Conservation (phyloP, 352 stramenopile species). For the Globisporangium lucens region DNA sequence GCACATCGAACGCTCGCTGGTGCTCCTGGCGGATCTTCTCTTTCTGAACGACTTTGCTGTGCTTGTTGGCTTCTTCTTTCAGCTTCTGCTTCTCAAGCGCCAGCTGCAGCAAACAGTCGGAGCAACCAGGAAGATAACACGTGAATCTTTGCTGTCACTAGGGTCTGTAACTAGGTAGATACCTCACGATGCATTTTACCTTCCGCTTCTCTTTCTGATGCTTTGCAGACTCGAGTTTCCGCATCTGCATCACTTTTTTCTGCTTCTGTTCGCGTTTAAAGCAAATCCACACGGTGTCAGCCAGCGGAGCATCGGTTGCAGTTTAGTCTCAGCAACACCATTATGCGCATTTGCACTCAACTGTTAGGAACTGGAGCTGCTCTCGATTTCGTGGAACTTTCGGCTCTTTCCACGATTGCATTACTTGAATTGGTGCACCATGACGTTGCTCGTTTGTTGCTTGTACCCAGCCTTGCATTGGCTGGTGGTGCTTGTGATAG, state of each 20-base stretch:
- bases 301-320: neutral
- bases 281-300: neutral
- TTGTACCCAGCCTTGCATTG: neutral
- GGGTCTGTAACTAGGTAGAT: neutral
- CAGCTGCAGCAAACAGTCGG: slow-evolving; percentile 16
- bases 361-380: slow-evolving; percentile 48
- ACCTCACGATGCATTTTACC: slow-evolving; percentile 18
- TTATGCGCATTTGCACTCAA: slow-evolving; percentile 19
- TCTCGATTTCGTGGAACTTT: slow-evolving; percentile 38
- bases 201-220: slow-evolving; percentile 52
- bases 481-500: neutral
- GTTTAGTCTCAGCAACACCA: neutral
- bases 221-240: slow-evolving; percentile 39
- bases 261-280: slow-evolving; percentile 34
- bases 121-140: too few relatives aligned
- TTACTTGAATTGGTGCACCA: neutral
- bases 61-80: slow-evolving; percentile 40
- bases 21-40: slow-evolving; percentile 49
- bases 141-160: neutral
- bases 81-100: slow-evolving; percentile 40
- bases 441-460: neutral
- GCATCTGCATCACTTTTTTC: slow-evolving; percentile 38
- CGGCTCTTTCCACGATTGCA: slow-evolving; percentile 3
- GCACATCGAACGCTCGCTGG: slow-evolving; percentile 29
- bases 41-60: slow-evolving; percentile 29